Base-by-base conservation (phyloP, 306 rosid genomes). In the peach (Prunus persica) region DNA sequence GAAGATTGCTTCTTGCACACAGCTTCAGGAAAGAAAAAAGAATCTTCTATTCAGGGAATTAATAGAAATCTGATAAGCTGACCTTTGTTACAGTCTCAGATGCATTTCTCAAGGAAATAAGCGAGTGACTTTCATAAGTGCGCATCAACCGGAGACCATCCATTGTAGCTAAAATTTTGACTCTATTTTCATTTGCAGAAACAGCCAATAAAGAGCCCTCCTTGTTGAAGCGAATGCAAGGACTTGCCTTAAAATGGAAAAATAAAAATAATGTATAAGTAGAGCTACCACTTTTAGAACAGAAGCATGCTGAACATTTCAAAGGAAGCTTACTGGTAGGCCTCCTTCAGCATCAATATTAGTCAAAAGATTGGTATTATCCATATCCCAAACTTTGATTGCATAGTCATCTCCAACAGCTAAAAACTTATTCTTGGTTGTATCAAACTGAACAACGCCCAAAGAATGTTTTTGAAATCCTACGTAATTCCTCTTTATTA, bases 381-480 rank as follows among this genome's bases (percentile, higher is more conserved):
- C 97, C 91, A 93, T 91, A 76, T 93, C 98, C 98, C 98, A 93
- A 62, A 93, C 88, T 84, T 93, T 93, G 55, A 93, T 88, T 54
- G 88, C 84, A 87, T 80, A 83, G 76, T 91, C 97, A 83, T 93
- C 93, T 14, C 98, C 98, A 32, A 89, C 98, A 72, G 89, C 97
- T 82, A 93, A 85, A 84, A 83, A 93, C 41, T 88, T 84, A 51
- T 93, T 91, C 84, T 82, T 93, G 60, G 91, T 84, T 50, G 89
- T 91, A 82, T 93, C 98, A 30, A 89, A 89, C 63, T 91, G 97
- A 78, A 93, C 87, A 8, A 90, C 86, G 63, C 86, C 96, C n/a
- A 52, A 60, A 77, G 97, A 91, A 9, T 83, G 90, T 78, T 88
- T 91, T 38, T 83, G 90, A 81, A 91, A 87, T 77, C 98, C 98